These are phyloP conservation scores for Trichoderma sp. DNA, from an alignment of 2,329 filamentous ascomycete species.

Conservation along the genomic window DNA sequence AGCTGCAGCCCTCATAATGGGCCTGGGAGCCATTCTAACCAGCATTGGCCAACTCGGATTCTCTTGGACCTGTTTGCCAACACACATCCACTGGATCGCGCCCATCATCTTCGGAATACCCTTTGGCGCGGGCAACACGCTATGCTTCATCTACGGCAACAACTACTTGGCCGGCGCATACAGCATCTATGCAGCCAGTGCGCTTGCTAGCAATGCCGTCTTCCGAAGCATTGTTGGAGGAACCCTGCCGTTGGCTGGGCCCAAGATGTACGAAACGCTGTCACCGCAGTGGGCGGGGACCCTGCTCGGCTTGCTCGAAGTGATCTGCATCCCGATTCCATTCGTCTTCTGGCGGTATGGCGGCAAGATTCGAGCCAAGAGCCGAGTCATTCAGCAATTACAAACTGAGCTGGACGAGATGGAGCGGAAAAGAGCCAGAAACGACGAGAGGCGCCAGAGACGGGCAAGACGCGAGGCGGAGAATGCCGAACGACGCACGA, in stretches of 20 bases:
- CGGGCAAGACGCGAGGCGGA: constrained; percentile 32
- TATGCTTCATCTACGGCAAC: constrained; percentile 79
- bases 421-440: constrained; percentile 40
- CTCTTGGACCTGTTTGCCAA: constrained; percentile 82
- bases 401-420: constrained; percentile 49
- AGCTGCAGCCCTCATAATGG: constrained; percentile 79
- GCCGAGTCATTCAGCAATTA: constrained; percentile 51
- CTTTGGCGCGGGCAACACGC: constrained; percentile 76
- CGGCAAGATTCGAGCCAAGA: constrained; percentile 55
- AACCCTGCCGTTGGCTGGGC: constrained; percentile 74
- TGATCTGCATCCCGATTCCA: constrained; percentile 76
- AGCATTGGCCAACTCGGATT: constrained; percentile 84
- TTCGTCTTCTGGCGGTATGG: constrained; percentile 74
- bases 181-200: constrained; percentile 79
- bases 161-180: constrained; percentile 83
- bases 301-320: constrained; percentile 72
- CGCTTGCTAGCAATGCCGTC: constrained; percentile 79
- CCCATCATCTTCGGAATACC: constrained; percentile 78
- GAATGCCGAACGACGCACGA: constrained; percentile 20
- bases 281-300: constrained; percentile 81
- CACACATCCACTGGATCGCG: constrained; percentile 77
- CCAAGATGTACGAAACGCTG: constrained; percentile 69
- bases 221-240: constrained; percentile 75
- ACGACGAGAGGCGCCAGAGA: constrained; percentile 34
- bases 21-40: constrained; percentile 73